Evolutionary conservation across 208 protist species (phyloP), one percentile per base, ranked within the genome.

Genomic region (Endotrypanum monterogeii): DNA sequence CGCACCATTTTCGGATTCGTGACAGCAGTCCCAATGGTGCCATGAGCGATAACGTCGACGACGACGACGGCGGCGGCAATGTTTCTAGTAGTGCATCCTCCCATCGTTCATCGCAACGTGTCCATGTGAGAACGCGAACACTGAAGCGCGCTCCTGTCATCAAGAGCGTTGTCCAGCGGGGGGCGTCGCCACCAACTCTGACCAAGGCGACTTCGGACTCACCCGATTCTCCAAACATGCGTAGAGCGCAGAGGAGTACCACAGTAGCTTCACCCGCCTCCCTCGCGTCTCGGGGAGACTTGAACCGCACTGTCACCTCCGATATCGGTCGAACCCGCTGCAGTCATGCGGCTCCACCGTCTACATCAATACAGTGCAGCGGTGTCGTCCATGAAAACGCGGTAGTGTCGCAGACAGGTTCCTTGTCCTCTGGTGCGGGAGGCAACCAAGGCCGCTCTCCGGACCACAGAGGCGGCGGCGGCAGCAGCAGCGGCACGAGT

Each of bases 71-170:
- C 48, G 70, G 72, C 32, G 54, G 41, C 12, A 55, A 54, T 28
- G 70, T 71, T n/a, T 54, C 51, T 4, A 80, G 54, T 30, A 56
- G 55, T 32, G 56, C 56, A 1, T 71, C 65, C 1, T 73, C 70
- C 48, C 70, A 76, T 55, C 56, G 41, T 55, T 70, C 74, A 39
- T 20, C 74, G 74, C 61, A 56, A 28, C 58, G 60, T 14, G 61
- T 55, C 37, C 61, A 60, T 32, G 58, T 79, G 25, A 41, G 30
- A 9, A 48, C 68, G 0, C 68, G 51, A 0, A 8, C 32, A 25
- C 1, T 48, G 25, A 23, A 35, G 52, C 41, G 57, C 37, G 44
- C 32, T 1, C 18, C 41, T 7, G 2, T 25, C 46, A 25, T 57
- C 58, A 35, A 50, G 20, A n/a, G 23, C 51, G 8, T 32, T 51